A percentile compares a stretch with the other conserved stretches of the same genome.
Conservation (phyloP, 2,329 filamentous ascomycete genomes). For the Fusarium falciforme region DNA sequence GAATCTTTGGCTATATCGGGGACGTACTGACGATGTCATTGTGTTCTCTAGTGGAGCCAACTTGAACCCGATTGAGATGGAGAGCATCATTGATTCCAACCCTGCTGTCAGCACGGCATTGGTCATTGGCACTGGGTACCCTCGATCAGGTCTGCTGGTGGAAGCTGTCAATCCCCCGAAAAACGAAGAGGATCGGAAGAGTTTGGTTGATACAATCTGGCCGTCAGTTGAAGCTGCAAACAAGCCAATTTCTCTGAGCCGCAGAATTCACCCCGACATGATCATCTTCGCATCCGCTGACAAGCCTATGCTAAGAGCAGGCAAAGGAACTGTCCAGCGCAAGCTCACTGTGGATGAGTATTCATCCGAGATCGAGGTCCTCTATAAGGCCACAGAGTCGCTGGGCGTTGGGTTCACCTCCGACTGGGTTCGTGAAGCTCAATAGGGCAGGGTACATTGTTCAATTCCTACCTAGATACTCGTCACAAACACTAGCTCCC, state of each 20-base stretch:
- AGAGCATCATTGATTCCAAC: constrained; percentile 46
- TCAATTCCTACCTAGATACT: not conserved
- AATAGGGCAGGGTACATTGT: too few species aligned
- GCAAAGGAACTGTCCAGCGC: constrained; percentile 58
- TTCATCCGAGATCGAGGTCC: constrained; percentile 2
- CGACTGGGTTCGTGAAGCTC: not conserved
- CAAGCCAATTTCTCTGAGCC: constrained; percentile 54
- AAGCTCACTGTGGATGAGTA: constrained; percentile 23
- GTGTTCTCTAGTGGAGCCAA: constrained; percentile 57
- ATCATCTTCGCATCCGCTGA: constrained; percentile 51
- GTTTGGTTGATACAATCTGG: constrained; percentile 56
- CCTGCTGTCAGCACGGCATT: constrained; percentile 46
- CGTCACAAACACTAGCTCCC: not conserved
- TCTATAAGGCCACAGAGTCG: constrained; percentile 4
- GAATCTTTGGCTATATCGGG: constrained; percentile 50
- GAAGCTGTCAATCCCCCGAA: constrained; percentile 24
- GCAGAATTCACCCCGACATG: constrained; percentile 54
- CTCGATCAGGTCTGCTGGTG: constrained; percentile 42
- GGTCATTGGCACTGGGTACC: constrained; percentile 47
- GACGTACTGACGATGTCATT: constrained; percentile 54
- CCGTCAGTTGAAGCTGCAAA: constrained; percentile 55
- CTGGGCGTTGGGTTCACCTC: not conserved
- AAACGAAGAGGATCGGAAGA: constrained; percentile 14
- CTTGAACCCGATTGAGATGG: constrained; percentile 54
- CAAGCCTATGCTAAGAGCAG: constrained; percentile 57